Base-by-base conservation (phyloP, 192 early-diverging fungal species). In the Backusella tarrabulga region DNA sequence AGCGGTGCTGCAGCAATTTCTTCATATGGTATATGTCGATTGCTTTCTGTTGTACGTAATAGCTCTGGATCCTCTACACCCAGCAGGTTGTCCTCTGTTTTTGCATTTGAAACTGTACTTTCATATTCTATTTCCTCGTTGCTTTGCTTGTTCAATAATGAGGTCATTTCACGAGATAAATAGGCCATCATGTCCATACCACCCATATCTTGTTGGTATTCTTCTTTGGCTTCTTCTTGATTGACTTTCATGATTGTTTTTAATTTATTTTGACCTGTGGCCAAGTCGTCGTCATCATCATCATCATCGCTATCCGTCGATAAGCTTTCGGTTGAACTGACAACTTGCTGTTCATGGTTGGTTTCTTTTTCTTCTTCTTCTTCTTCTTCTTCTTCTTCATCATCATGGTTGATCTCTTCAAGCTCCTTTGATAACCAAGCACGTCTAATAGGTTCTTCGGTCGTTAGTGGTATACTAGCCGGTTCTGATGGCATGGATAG, bases 401-500 rank as follows among this genome's bases (percentile, higher is more conserved):
- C 35, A 21, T 54, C 71, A 19, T 40, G 34, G 40, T 77, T 77
- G 19, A 77, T 40, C 63, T 77, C 69, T 29, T 73, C 66, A 21
- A 78, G 54, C 21, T 72, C 63, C 15, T 6, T 66, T 14, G 63
- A 41, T 46, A 78, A 36, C 77, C 77, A 78, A 29, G 36, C 36
- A 6, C 77, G 77, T 15, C 77, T 71, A 6, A 81, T 42, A 40
- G 80, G 80, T 15, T 81, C 80, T 71, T 81, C 80, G 8, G 80
- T 81, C 21, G 75, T 76, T 6, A 81, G 29, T n/a, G 80, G 80
- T n/a, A 79, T 71, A 29, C 11, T 63, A 63, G 26, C 56, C 26
- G 3, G 56, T 29, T 29, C 26, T 63, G 56, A 63, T 29, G 23
- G 14, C 8, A 14, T 12, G 26, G 56, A 63, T 29, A 9, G 1